These are phyloP conservation scores for Fraxinus latifolia DNA, from an alignment of 305 asterid genomes.

Conservation along the genomic window DNA sequence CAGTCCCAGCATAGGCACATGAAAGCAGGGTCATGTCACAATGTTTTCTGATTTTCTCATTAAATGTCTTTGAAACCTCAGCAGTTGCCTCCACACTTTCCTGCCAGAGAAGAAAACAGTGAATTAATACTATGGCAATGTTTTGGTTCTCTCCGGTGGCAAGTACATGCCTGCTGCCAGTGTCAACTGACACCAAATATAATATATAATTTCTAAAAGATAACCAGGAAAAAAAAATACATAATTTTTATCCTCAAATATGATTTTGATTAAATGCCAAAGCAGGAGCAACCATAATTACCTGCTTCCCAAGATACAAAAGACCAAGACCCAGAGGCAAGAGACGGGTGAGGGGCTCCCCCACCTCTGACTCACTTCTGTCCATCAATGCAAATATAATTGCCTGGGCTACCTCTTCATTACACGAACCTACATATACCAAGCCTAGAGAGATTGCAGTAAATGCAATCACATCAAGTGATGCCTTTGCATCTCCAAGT, in stretches of 20 bases:
- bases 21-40: conserved; percentile 91
- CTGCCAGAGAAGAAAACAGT: conserved; percentile 39
- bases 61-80: conserved; percentile 85
- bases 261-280: neutral
- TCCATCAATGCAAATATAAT: conserved; percentile 87
- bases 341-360: conserved; percentile 82
- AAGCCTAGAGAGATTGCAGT: conserved; percentile 88
- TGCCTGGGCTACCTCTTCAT: conserved; percentile 92
- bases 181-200: neutral
- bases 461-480: conserved; percentile 92
- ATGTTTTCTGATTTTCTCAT: conserved; percentile 79
- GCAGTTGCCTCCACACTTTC: conserved; percentile 91
- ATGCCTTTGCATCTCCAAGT: conserved; percentile 69
- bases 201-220: neutral
- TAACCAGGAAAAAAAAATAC: neutral
- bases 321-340: conserved; percentile 94
- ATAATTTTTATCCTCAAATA: neutral
- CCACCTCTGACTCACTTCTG: conserved; percentile 77
- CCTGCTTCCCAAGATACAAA: conserved; percentile 98
- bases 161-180: neutral
- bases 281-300: conserved; percentile 21
- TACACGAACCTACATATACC: conserved; percentile 89
- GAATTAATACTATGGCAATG: conserved; percentile 21
- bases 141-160: neutral
- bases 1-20: conserved; percentile 98